Conservation (phyloP, 768 basidiomycete genomes). For the Mycena galopus region DNA sequence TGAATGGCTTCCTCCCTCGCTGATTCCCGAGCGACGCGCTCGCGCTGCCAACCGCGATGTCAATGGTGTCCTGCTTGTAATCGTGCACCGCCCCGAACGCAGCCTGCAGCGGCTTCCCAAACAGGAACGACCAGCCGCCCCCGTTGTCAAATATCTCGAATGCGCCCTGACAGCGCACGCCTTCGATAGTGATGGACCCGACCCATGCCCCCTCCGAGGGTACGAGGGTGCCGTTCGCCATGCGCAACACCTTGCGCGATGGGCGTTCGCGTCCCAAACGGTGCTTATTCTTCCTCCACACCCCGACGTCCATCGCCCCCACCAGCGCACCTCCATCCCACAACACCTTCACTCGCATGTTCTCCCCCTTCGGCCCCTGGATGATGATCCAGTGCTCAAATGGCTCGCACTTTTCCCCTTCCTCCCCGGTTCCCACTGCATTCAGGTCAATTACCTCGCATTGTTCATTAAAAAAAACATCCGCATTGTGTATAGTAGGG, state of each 20-base stretch:
- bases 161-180: background rate
- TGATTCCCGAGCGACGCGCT: background rate
- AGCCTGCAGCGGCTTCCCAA: conserved; percentile 37
- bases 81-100: conserved; percentile 30
- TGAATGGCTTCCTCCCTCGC: background rate
- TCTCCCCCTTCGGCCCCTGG: conserved; percentile 30
- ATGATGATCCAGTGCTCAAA: conserved; percentile 41
- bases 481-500: conserved; percentile 11
- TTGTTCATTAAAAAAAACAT: conserved; percentile 11
- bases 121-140: conserved; percentile 34
- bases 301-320: conserved; percentile 38
- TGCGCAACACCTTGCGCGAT: conserved; percentile 41
- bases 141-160: conserved; percentile 44
- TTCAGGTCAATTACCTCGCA: conserved; percentile 18
- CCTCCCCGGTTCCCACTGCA: conserved; percentile 21
- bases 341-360: conserved; percentile 33
- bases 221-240: conserved; percentile 48
- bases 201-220: conserved; percentile 37
- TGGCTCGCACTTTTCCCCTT: conserved; percentile 21
- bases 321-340: conserved; percentile 50
- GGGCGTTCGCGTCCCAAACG: conserved; percentile 21
- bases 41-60: background rate
- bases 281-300: conserved; percentile 27
- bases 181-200: conserved; percentile 35
- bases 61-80: conserved; percentile 5